A percentile compares a stretch with the other conserved stretches of the same genome.
Evolutionary conservation across 108 stramenopile species (phyloP).

Genomic region (Pseudonitzschia pungens): DNA sequence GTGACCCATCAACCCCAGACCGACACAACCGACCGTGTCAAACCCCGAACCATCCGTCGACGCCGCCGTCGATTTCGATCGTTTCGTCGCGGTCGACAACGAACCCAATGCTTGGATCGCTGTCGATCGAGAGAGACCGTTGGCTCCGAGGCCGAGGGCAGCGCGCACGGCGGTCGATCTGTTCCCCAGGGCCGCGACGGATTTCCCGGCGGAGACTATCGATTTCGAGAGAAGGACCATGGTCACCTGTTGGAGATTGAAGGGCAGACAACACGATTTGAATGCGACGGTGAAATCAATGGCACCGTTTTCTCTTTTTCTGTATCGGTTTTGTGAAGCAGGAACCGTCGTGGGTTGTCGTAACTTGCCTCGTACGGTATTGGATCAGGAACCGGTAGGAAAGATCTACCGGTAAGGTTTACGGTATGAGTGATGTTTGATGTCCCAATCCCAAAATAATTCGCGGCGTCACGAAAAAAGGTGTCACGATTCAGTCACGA

Average conservation of each 20-base stretch:
- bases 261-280: too few species aligned
- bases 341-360: background rate
- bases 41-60: conserved; percentile 42
- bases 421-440: too few species aligned
- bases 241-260: background rate
- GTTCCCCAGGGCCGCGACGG: conserved; percentile 24
- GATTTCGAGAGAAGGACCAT: background rate
- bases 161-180: background rate
- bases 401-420: too few species aligned
- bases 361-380: background rate
- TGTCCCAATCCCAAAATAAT: background rate
- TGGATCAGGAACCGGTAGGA: too few species aligned
- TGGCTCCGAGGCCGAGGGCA: background rate
- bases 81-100: conserved; percentile 5
- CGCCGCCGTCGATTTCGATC: background rate
- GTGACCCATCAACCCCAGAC: conserved; percentile 99
- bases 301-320: background rate
- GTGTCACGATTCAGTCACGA: background rate
- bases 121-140: background rate
- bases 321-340: background rate
- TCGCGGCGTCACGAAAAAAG: background rate
- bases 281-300: too few species aligned
- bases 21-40: conserved; percentile 89
- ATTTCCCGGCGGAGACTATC: conserved; percentile 5
- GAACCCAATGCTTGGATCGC: background rate